Percentiles rank a stretch among this genome's conserved stretches.
These are phyloP conservation scores for Trichoderma harzianum DNA, from an alignment of 2,329 filamentous ascomycete species.

Conservation along the genomic window DNA sequence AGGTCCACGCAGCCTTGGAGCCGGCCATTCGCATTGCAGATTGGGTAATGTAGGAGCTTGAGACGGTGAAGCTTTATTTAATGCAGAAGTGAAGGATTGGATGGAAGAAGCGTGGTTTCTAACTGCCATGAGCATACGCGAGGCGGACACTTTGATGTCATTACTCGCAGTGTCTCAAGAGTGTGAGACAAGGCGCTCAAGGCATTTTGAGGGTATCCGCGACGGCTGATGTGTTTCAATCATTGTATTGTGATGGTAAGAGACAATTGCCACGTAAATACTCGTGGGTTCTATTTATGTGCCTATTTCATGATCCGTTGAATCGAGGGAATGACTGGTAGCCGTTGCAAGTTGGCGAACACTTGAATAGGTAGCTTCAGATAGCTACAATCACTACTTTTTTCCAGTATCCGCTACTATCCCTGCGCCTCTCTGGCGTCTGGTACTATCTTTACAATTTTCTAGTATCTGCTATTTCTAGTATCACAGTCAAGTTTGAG, in stretches of 20 bases:
- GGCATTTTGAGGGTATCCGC: neutral
- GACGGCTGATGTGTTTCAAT: neutral
- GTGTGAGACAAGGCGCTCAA: neutral
- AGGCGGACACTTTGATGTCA: neutral
- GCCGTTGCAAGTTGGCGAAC: neutral
- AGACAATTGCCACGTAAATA: neutral
- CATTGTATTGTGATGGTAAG: neutral
- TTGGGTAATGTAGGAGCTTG: neutral
- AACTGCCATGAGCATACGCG: neutral
- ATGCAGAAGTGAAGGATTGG: conserved; percentile 2
- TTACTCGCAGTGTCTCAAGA: neutral
- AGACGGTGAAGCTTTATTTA: neutral
- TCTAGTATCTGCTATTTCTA: neutral
- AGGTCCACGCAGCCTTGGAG: neutral
- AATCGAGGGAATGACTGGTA: neutral
- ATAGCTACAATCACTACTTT: no score
- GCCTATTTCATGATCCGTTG: neutral
- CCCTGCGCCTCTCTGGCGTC: no score
- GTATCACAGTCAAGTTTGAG: neutral
- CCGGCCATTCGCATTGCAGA: neutral
- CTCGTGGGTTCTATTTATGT: neutral
- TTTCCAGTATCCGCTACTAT: no score
- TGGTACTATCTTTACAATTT: no score
- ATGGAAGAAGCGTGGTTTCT: neutral
- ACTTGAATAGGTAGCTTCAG: neutral